Evolutionary conservation across 1,284 basidiomycete species (phyloP).

Genomic region (Naganishia albida): DNA sequence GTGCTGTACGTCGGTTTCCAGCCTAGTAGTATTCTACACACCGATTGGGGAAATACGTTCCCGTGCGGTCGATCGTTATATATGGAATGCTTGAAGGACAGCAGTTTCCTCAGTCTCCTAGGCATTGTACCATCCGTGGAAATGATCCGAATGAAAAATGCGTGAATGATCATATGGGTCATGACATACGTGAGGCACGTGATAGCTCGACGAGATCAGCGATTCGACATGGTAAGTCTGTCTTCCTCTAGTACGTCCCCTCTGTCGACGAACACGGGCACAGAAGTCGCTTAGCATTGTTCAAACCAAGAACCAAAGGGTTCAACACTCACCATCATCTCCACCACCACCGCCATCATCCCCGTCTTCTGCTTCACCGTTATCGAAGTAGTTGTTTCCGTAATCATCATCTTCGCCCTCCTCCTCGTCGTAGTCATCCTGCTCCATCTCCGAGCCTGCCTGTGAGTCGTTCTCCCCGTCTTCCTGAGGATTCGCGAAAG

Average conservation of each 20-base stretch:
- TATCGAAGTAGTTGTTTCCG: conserved; percentile 54
- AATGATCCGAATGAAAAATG: no score
- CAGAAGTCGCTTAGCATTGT: background rate
- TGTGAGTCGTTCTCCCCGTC: conserved; percentile 38
- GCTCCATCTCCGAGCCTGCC: conserved; percentile 43
- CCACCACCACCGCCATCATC: conserved; percentile 46
- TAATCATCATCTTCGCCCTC: conserved; percentile 53
- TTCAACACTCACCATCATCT: conserved; percentile 35
- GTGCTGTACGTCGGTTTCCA: no score
- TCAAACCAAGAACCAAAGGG: background rate
- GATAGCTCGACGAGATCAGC: no score
- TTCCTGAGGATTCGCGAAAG: conserved; percentile 31
- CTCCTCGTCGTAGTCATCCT: conserved; percentile 49
- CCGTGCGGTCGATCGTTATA: no score
- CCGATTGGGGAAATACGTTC: no score
- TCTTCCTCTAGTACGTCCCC: background rate
- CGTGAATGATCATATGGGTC: no score
- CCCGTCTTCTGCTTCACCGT: conserved; percentile 53
- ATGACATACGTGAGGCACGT: no score
- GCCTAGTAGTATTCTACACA: no score
- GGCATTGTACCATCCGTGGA: no score
- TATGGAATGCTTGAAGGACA: no score
- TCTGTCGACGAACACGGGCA: background rate
- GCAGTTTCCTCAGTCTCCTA: no score
- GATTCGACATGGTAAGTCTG: background rate